phyloP scores from a whole-genome alignment of 1,284 basidiomycete species.

The Xerocomus minutiporus region DNA sequence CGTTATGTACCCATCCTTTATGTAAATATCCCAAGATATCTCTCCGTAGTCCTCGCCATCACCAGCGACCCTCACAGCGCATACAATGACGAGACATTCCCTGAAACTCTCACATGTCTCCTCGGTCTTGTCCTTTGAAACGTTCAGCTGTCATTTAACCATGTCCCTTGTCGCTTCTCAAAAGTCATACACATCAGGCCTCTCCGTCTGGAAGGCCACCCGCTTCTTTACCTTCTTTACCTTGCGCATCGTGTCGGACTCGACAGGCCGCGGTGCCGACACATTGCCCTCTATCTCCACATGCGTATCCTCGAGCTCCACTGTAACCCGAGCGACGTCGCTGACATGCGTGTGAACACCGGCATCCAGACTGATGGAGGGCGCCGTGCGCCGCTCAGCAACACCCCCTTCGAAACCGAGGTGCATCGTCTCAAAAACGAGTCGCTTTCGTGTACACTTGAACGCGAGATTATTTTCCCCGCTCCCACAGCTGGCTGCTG shows the following conservation, averaged over 20 bases:
- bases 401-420: slow-evolving; percentile 91
- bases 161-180: slow-evolving; percentile 14
- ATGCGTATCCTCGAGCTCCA: slow-evolving; percentile 25
- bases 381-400: slow-evolving; percentile 74
- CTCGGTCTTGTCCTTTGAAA: slow-evolving; percentile 11
- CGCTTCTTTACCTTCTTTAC: slow-evolving; percentile 46
- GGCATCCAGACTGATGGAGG: slow-evolving; percentile 28
- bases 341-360: slow-evolving; percentile 15
- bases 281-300: slow-evolving; percentile 31
- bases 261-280: no score
- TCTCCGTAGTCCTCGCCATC: no score
- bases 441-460: slow-evolving; percentile 82
- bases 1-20: slow-evolving; percentile 14
- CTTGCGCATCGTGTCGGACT: no score
- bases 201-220: slow-evolving; percentile 66
- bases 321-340: slow-evolving; percentile 20
- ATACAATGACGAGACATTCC: neutral
- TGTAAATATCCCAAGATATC: slow-evolving; percentile 16
- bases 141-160: neutral
- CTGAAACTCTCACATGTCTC: slow-evolving; percentile 3
- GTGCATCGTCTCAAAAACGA: slow-evolving; percentile 90
- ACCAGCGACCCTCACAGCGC: no score
- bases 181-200: slow-evolving; percentile 62
- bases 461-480: slow-evolving; percentile 96
- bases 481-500: slow-evolving; percentile 45